Percentiles rank a stretch among this genome's conserved stretches.
Conservation (phyloP, 1,284 basidiomycete genomes). For the Ceratobasidium theobromae region DNA sequence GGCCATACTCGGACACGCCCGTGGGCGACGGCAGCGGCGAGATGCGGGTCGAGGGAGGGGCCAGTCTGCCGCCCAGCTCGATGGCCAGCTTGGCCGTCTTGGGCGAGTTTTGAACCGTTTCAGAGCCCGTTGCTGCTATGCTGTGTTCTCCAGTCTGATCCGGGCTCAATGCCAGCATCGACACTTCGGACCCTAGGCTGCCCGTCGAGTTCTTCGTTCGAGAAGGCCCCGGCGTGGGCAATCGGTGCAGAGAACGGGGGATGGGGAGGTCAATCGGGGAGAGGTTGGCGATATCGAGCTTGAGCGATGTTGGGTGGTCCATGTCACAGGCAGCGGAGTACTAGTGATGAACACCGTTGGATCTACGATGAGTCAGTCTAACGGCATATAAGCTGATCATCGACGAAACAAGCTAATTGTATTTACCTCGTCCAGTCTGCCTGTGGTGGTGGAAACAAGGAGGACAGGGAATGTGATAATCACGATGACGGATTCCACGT, state of each 20-base stretch:
- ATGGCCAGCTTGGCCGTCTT: background rate
- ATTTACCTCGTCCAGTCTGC: background rate
- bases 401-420: background rate
- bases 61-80: background rate
- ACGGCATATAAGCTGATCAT: background rate
- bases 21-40: conserved; percentile 10
- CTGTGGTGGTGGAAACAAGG: background rate
- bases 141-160: background rate
- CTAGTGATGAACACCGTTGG: background rate
- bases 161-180: background rate
- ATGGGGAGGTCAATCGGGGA: conserved; percentile 1
- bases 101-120: conserved; percentile 6
- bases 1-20: background rate
- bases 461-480: conserved; percentile 1
- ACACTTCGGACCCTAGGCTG: conserved; percentile 6
- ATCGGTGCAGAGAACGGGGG: conserved; percentile 2
- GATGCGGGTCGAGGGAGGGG: background rate
- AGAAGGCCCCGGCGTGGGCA: conserved; percentile 14
- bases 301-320: conserved; percentile 13
- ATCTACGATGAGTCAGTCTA: background rate
- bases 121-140: background rate
- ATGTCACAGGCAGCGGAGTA: background rate
- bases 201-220: background rate
- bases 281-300: conserved; percentile 18
- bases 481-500: background rate